Evolutionary conservation across 371 early-diverging fungal genomes (phyloP), one percentile per base, ranked within the genome.

Genomic region (Synchytrium microbalum): DNA sequence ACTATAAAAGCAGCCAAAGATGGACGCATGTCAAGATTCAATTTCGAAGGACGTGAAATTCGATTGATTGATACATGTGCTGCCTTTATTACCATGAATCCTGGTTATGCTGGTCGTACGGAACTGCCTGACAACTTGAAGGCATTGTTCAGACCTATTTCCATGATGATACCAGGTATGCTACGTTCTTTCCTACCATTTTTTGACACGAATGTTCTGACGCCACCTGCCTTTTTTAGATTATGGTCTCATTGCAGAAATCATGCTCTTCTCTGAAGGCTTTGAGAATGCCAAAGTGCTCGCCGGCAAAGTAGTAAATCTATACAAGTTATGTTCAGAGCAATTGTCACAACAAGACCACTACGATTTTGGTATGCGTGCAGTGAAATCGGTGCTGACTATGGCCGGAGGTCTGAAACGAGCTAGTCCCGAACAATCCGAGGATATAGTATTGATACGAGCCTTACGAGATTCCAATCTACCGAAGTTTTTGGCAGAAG

Each of bases 41-140:
- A 75, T 56, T 83, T 83, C 61, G 83, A 83, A 64, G 80, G 81
- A 1, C 32, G 80, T n/a, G 83, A 83, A 51, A 83, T 83, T 65
- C 55, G 83, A 30, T 62, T 83, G 30, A 79, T 83, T 31, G 80
- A 79, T 38, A 81, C 83, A 5, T 83, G 83, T 62, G 67, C 75
- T 2, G 80, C 83, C 3, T 86, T 83, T 67, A 80, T 86, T 54
- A 86, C 84, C 16, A 81, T 84, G 82, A 84, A 83, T 66, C 75
- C 82, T 31, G 81, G 81, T 24, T 85, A 85, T 68, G 80, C 81
- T 1, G 86, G 84, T 16, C 67, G 86, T 56, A 80, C 79, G 10
- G 79, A 81, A 65, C 66, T 86, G 19, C 86, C 86, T 0, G 84
- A 80, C 64, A 82, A 80, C 61, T 66, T 86, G 58, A 83, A 80